These are phyloP conservation scores for Alternaria hordeiaustralica DNA, from an alignment of 2,329 filamentous ascomycete species.

Conservation along the genomic window DNA sequence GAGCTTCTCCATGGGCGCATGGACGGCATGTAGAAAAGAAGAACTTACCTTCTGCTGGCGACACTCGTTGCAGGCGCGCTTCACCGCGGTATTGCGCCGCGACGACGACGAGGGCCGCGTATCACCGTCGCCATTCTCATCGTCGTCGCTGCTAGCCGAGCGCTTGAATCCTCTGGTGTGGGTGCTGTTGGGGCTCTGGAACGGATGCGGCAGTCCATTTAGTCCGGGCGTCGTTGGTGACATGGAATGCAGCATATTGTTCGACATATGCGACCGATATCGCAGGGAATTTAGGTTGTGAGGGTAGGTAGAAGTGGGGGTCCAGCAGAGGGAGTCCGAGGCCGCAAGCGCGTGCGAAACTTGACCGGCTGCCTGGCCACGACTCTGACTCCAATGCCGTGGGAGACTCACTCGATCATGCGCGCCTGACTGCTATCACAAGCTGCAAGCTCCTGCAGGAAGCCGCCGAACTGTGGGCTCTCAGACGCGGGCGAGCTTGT, in stretches of 20 bases:
- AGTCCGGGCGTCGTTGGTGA: conserved; percentile 41
- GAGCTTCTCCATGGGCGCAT: neutral
- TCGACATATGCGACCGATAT: conserved; percentile 24
- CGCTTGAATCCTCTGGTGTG: conserved; percentile 45
- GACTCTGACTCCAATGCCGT: conserved; percentile 9
- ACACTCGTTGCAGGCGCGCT: conserved; percentile 85
- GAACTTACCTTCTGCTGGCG: conserved; percentile 77
- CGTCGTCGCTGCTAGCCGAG: conserved; percentile 47
- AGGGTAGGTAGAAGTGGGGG: conserved; percentile 19
- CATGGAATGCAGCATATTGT: conserved; percentile 29
- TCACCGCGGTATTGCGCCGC: conserved; percentile 52
- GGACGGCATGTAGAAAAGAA: neutral
- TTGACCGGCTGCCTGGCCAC: conserved; percentile 8
- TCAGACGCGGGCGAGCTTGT: conserved; percentile 7
- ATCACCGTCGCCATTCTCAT: conserved; percentile 41
- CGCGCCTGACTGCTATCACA: conserved; percentile 11
- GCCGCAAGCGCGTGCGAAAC: conserved; percentile 10
- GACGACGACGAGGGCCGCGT: conserved; percentile 31
- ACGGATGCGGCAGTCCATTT: conserved; percentile 33
- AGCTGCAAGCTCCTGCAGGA: conserved; percentile 24
- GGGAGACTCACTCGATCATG: neutral
- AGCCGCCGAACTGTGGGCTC: conserved; percentile 18
- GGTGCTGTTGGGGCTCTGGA: conserved; percentile 40
- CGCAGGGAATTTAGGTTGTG: conserved; percentile 18
- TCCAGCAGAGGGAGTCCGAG: conserved; percentile 12